phyloP scores from a whole-genome alignment of 179 eudicot genomes.

The Actinidia arguta region DNA sequence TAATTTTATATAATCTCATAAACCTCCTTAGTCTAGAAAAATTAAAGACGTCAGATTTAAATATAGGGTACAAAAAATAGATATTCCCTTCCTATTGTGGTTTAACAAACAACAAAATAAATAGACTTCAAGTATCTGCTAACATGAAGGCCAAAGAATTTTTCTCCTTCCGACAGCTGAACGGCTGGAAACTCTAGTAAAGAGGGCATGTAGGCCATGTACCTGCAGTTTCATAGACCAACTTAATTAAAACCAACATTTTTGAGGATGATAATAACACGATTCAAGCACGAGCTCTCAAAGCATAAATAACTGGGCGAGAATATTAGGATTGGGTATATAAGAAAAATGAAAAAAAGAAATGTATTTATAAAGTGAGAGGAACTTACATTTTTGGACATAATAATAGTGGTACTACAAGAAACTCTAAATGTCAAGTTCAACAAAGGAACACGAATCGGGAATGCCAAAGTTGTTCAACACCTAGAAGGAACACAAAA shows the following conservation, averaged over 20 bases:
- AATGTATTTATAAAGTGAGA: not conserved
- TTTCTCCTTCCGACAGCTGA: not conserved
- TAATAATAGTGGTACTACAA: too few species aligned
- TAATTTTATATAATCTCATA: too few species aligned
- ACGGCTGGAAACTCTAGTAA: not conserved
- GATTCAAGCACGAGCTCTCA: not conserved
- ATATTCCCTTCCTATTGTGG: too few species aligned
- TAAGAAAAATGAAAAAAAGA: not conserved
- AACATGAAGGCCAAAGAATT: not conserved
- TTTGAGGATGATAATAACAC: not conserved
- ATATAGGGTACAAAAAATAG: too few species aligned
- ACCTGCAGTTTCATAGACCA: conserved; percentile 11
- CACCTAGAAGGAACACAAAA: conserved; percentile 50
- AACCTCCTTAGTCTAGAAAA: too few species aligned
- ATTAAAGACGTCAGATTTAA: too few species aligned
- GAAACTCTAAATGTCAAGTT: too few species aligned
- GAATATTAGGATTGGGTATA: not conserved
- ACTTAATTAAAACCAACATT: not conserved
- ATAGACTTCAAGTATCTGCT: not conserved
- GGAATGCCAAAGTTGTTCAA: conserved; percentile 75
- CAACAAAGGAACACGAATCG: conserved; percentile 83
- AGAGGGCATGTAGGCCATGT: not conserved
- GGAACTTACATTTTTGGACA: conserved; percentile 43
- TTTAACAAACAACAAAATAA: too few species aligned
- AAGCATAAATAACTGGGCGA: too few species aligned